phyloP scores from a whole-genome alignment of 2,329 filamentous ascomycete species.

The Pezicula neosporulosa region DNA sequence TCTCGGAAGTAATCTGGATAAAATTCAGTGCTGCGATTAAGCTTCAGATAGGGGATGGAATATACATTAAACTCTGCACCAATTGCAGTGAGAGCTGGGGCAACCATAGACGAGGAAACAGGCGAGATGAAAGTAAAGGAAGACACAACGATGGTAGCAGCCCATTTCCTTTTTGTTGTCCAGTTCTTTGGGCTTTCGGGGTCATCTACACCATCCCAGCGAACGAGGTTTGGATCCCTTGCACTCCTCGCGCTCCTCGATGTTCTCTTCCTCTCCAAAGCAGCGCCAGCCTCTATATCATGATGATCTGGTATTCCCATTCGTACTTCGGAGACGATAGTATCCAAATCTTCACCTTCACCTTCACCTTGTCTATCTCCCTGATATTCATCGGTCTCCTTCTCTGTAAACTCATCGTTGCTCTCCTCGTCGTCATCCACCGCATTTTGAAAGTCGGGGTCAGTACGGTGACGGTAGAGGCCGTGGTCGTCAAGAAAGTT shows the following conservation, averaged over 20 bases:
- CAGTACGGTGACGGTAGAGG: background rate
- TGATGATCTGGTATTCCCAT: conserved; percentile 3
- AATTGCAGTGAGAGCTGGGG: conserved; percentile 33
- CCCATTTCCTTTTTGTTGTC: conserved; percentile 35
- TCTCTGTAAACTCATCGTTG: background rate
- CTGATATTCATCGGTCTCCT: background rate
- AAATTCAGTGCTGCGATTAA: background rate
- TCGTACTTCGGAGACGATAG: background rate
- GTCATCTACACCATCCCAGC: conserved; percentile 12
- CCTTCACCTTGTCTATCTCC: background rate
- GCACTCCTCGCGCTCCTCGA: conserved; percentile 1
- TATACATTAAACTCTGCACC: conserved; percentile 46
- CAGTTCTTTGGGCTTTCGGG: conserved; percentile 15
- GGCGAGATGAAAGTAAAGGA: conserved; percentile 9
- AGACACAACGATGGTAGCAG: conserved; percentile 36
- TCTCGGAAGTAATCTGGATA: conserved; percentile 25
- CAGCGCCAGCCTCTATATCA: conserved; percentile 4
- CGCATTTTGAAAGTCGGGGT: background rate
- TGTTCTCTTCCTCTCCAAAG: conserved; percentile 1
- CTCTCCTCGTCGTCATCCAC: background rate
- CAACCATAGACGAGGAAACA: conserved; percentile 8
- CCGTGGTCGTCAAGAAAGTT: conserved; percentile 6
- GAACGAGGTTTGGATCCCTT: conserved; percentile 8
- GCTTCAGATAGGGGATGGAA: too few relatives aligned
- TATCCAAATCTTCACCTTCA: background rate